Percentiles rank a stretch among this genome's conserved stretches.
Evolutionary conservation across 331 rosid genomes (phyloP).

Genomic region (Quercus tomentella): DNA sequence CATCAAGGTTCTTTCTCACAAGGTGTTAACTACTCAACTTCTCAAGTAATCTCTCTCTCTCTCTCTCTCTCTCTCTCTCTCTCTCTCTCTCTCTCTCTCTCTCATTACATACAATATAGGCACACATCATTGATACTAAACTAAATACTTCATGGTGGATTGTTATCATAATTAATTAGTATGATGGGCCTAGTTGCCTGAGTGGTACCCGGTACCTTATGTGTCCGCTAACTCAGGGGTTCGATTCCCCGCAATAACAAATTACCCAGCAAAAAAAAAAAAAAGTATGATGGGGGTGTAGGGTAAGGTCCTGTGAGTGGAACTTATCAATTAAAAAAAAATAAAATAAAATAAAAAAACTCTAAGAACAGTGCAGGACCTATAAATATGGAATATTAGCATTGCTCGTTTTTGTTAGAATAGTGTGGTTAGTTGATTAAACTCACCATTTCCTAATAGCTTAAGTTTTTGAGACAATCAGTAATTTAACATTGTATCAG

Average conservation of each 20-base stretch:
- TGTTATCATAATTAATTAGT: not conserved
- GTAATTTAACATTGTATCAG: too few relatives aligned
- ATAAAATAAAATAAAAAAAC: not conserved
- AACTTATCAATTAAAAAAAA: not conserved
- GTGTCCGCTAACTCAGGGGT: too few relatives aligned
- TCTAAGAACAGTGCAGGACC: not conserved
- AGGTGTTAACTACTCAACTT: slow-evolving; percentile 57
- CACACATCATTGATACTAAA: too few relatives aligned
- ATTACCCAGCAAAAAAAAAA: too few relatives aligned
- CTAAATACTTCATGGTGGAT: not conserved
- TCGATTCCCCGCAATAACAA: too few relatives aligned
- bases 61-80: slow-evolving; percentile 16
- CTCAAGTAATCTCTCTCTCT: slow-evolving; percentile 61
- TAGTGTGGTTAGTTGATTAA: not conserved
- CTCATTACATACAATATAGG: not conserved
- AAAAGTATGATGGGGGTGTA: too few relatives aligned
- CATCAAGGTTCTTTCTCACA: slow-evolving; percentile 84
- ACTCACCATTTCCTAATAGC: too few relatives aligned
- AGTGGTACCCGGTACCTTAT: too few relatives aligned
- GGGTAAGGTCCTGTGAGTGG: too few relatives aligned
- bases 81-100: slow-evolving; percentile 2
- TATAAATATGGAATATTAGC: not conserved
- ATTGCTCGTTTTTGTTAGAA: not conserved
- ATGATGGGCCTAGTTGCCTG: too few relatives aligned
- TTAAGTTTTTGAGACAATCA: too few relatives aligned